Evolutionary conservation across 495 filamentous ascomycete genomes (phyloP).

Genomic region (Annulohypoxylon stygium): DNA sequence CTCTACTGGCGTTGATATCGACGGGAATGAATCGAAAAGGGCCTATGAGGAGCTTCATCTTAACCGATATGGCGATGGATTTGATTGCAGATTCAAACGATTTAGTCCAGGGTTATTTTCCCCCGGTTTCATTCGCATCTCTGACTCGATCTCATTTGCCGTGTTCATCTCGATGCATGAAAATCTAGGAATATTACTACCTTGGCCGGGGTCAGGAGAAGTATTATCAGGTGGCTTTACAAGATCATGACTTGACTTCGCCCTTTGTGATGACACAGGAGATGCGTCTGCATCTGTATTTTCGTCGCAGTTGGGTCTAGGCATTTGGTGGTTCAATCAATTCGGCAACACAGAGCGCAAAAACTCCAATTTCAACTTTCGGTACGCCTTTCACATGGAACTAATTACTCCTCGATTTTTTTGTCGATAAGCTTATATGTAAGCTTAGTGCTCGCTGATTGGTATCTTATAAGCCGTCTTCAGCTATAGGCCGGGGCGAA

Average conservation of each 20-base stretch:
- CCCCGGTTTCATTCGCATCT: slow-evolving; percentile 32
- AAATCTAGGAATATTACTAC: slow-evolving; percentile 23
- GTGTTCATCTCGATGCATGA: slow-evolving; percentile 31
- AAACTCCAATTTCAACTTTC: slow-evolving; percentile 50
- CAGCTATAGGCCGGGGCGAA: slow-evolving; percentile 52
- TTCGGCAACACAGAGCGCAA: slow-evolving; percentile 39
- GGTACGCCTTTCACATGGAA: slow-evolving; percentile 53
- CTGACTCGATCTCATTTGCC: slow-evolving; percentile 40
- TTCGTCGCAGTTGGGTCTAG: slow-evolving; percentile 54
- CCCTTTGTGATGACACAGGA: slow-evolving; percentile 48
- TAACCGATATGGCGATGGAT: slow-evolving; percentile 17
- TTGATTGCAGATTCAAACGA: slow-evolving; percentile 21
- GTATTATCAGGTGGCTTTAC: not conserved
- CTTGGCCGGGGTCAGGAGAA: slow-evolving; percentile 24
- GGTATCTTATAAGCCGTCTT: slow-evolving; percentile 50
- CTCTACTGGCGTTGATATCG: slow-evolving; percentile 42
- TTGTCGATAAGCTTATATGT: slow-evolving; percentile 48
- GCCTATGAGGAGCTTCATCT: slow-evolving; percentile 32
- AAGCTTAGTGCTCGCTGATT: slow-evolving; percentile 43
- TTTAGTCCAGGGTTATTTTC: slow-evolving; percentile 29
- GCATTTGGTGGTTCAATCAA: slow-evolving; percentile 52
- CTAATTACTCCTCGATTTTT: slow-evolving; percentile 54
- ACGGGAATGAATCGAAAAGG: slow-evolving; percentile 41
- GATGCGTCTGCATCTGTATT: slow-evolving; percentile 56
- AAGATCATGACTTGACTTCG: not conserved